Evolutionary conservation across 441 rosid species (phyloP).

Genomic region (Adansonia grandidieri): DNA sequence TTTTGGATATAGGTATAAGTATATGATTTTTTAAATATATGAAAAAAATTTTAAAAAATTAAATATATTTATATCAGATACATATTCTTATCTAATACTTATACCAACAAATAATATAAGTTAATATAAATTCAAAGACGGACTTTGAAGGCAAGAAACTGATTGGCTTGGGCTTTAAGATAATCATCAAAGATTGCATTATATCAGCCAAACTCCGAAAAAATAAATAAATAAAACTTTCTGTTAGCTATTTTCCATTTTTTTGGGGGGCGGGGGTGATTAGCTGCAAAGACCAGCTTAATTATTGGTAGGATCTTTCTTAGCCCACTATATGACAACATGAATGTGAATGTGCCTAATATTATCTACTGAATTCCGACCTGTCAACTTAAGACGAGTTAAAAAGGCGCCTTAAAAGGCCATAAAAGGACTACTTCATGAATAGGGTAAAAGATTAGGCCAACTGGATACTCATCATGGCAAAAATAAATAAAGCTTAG

Average conservation of each 20-base stretch:
- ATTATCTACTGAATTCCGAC: background rate
- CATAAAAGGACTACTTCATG: background rate
- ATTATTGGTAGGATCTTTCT: background rate
- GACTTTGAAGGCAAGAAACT: conserved; percentile 37
- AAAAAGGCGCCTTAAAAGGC: conserved; percentile 12
- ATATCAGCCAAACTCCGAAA: background rate
- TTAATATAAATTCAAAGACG: background rate
- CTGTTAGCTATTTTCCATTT: background rate
- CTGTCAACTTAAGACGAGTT: background rate
- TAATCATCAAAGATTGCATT: background rate
- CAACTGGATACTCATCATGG: conserved; percentile 6
- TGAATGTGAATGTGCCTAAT: background rate
- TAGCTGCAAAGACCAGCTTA: background rate
- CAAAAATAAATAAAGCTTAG: background rate
- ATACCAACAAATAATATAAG: too few species aligned
- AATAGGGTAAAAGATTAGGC: background rate
- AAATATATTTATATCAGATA: too few species aligned
- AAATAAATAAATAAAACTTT: background rate
- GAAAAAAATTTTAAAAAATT: too few species aligned
- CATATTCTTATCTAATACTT: too few species aligned
- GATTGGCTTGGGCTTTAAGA: background rate
- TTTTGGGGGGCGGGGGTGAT: background rate
- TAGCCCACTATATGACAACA: background rate
- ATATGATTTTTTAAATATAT: too few species aligned
- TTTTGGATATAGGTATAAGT: too few species aligned